Percentiles rank a stretch among this genome's conserved stretches.
These are phyloP conservation scores for Seminavis robusta DNA, from an alignment of 108 stramenopile genomes.

Conservation along the genomic window DNA sequence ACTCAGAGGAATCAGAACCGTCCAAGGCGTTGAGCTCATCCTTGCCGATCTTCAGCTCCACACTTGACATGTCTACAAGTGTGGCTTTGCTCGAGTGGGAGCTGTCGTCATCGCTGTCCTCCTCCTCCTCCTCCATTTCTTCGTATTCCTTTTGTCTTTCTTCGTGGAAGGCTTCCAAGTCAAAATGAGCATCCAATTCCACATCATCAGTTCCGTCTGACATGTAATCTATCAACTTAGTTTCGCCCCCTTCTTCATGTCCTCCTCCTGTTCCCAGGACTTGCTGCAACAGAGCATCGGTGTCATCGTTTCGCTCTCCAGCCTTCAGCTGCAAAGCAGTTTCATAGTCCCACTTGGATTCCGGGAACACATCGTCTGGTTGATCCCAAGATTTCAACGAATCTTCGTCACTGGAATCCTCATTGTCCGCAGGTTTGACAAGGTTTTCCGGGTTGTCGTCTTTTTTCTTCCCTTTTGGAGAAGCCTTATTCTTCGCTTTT, in stretches of 20 bases:
- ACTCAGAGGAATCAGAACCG: slow-evolving; percentile 38
- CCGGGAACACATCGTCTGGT: slow-evolving; percentile 74
- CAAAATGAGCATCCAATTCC: slow-evolving; percentile 30
- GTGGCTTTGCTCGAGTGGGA: slow-evolving; percentile 33
- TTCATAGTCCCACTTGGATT: slow-evolving; percentile 52
- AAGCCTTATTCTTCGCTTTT: too few relatives aligned
- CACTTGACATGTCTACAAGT: slow-evolving; percentile 37
- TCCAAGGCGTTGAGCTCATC: slow-evolving; percentile 70
- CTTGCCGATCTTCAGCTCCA: slow-evolving; percentile 59
- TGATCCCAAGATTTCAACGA: slow-evolving; percentile 54
- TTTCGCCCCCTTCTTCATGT: slow-evolving; percentile 12
- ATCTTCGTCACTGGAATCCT: slow-evolving; percentile 10
- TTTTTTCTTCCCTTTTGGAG: neutral
- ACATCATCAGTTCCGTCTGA: slow-evolving; percentile 33
- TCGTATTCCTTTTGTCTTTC: slow-evolving; percentile 2
- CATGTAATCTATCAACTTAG: slow-evolving; percentile 5
- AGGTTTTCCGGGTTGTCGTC: neutral
- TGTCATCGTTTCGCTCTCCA: slow-evolving; percentile 53
- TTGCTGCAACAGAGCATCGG: slow-evolving; percentile 25
- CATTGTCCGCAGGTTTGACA: slow-evolving; percentile 13
- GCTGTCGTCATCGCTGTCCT: slow-evolving; percentile 31
- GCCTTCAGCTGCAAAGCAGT: slow-evolving; percentile 44
- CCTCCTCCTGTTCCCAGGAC: neutral
- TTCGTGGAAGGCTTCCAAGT: slow-evolving; percentile 10
- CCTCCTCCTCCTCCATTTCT: slow-evolving; percentile 13